A percentile compares a stretch with the other conserved stretches of the same genome.
phyloP scores from a whole-genome alignment of 1,284 basidiomycete genomes.

The Ceratobasidium sp. region DNA sequence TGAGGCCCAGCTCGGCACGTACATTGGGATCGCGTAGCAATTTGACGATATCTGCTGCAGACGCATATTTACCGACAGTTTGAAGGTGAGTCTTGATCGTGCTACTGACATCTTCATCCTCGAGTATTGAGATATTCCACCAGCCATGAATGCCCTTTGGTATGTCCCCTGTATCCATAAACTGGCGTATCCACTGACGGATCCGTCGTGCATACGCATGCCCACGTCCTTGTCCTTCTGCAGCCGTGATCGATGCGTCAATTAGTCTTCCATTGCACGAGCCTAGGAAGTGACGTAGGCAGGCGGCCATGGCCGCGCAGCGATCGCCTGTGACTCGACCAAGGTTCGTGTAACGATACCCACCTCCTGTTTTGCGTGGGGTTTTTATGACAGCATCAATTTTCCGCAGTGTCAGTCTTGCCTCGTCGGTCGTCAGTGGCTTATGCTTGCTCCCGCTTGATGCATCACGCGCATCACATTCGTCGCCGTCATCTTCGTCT shows the following conservation, averaged over 20 bases:
- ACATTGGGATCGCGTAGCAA: slow-evolving; percentile 33
- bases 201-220: slow-evolving; percentile 1
- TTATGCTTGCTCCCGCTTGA: too few species aligned
- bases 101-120: slow-evolving; percentile 37
- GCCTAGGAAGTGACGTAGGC: slow-evolving; percentile 5
- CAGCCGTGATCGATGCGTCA: not conserved
- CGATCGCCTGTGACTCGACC: not conserved
- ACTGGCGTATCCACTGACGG: slow-evolving; percentile 4
- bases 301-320: slow-evolving; percentile 14
- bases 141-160: not conserved
- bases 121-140: slow-evolving; percentile 24
- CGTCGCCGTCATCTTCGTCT: too few species aligned
- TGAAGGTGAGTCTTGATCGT: slow-evolving; percentile 40
- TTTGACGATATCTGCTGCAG: slow-evolving; percentile 40
- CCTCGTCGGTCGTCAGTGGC: not conserved
- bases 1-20: not conserved
- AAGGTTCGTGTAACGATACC: not conserved
- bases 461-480: too few species aligned
- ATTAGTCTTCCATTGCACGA: too few species aligned
- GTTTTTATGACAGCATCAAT: slow-evolving; percentile 9
- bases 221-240: not conserved
- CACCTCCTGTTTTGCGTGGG: not conserved
- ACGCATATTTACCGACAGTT: slow-evolving; percentile 44
- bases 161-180: slow-evolving; percentile 19
- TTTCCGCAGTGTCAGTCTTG: not conserved